phyloP scores from a whole-genome alignment of 2,329 filamentous ascomycete species.

The Trichothecium roseum region DNA sequence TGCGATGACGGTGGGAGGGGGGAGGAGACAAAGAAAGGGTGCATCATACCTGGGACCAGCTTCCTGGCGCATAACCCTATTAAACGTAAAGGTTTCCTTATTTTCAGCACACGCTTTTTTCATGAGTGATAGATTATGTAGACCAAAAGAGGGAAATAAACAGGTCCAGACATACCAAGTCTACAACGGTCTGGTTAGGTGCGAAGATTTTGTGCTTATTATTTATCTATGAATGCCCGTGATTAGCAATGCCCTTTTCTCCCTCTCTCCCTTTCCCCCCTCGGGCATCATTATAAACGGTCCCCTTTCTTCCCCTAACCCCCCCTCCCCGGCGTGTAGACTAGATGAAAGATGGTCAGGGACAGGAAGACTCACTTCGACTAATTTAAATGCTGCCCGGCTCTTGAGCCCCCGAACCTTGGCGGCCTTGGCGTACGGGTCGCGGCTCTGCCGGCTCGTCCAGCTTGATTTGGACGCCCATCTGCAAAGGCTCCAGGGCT shows the following conservation, averaged over 20 bases:
- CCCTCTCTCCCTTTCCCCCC: no score
- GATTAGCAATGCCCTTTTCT: no score
- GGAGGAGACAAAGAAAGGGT: no score
- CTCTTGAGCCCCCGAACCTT: slow-evolving; percentile 75
- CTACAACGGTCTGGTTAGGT: slow-evolving; percentile 74
- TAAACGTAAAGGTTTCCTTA: background rate
- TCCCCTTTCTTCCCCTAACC: no score
- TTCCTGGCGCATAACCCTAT: slow-evolving; percentile 69
- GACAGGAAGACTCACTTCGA: slow-evolving; percentile 51
- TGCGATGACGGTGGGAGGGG: no score
- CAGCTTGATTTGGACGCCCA: slow-evolving; percentile 41
- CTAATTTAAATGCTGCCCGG: slow-evolving; percentile 83
- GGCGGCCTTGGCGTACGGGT: slow-evolving; percentile 64
- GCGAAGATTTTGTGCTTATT: slow-evolving; percentile 70
- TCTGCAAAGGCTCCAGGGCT: background rate
- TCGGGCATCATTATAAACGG: no score
- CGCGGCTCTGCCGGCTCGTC: slow-evolving; percentile 68
- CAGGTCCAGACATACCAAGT: slow-evolving; percentile 57
- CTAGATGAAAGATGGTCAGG: background rate
- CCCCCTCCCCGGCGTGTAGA: no score
- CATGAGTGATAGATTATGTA: no score
- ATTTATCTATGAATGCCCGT: slow-evolving; percentile 53
- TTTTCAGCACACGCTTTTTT: no score
- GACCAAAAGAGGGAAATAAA: no score
- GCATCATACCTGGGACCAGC: slow-evolving; percentile 53